Conservation (phyloP, 139 green algal genomes). For the Eudorina sp. region DNA sequence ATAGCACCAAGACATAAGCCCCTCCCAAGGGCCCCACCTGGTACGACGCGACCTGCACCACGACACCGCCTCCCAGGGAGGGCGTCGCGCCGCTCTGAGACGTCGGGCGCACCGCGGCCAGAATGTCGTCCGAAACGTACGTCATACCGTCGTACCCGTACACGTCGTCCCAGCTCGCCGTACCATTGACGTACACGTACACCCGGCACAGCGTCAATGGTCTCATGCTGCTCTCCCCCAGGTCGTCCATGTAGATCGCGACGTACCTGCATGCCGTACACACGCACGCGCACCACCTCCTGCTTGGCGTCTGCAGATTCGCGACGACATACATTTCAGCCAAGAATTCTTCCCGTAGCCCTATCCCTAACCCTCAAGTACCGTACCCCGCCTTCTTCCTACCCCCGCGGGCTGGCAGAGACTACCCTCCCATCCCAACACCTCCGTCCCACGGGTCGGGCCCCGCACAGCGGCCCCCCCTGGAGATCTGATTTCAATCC, state of each 20-base stretch:
- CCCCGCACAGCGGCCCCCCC: too few species aligned
- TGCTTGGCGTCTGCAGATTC: too few species aligned
- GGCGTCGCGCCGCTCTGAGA: too few species aligned
- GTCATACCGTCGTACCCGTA: background rate
- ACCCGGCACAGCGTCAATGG: constrained; percentile 36
- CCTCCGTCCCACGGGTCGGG: too few species aligned
- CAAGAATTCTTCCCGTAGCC: too few species aligned
- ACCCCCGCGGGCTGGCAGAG: too few species aligned
- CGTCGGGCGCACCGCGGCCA: background rate
- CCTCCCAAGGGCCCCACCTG: background rate
- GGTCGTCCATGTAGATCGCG: background rate
- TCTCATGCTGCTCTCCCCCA: background rate
- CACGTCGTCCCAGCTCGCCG: background rate
- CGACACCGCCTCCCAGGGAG: background rate
- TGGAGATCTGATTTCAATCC: too few species aligned
- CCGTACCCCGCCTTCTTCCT: too few species aligned
- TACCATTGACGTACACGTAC: constrained; percentile 27
- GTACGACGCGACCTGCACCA: background rate
- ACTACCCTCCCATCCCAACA: too few species aligned
- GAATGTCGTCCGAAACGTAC: background rate
- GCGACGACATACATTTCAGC: too few species aligned
- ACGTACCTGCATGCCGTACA: constrained; percentile 22
- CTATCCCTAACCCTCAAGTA: too few species aligned
- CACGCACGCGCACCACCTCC: too few species aligned
- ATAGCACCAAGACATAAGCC: background rate